Evolutionary conservation across 2,329 filamentous ascomycete species (phyloP).

Genomic region (Cladobotryum protrusum): DNA sequence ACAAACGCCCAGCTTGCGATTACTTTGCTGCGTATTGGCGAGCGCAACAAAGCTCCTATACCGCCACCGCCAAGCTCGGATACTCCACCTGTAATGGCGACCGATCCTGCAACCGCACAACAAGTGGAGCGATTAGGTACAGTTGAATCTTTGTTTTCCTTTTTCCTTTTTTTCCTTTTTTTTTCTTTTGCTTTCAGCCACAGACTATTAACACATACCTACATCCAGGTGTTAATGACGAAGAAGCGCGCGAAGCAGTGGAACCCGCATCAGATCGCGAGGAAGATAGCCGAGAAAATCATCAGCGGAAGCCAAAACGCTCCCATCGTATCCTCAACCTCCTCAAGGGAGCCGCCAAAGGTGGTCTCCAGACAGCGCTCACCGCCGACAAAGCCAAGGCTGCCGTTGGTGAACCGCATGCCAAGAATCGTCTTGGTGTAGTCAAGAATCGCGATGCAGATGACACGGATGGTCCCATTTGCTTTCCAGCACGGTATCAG

Average conservation of each 20-base stretch:
- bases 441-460: conserved; percentile 41
- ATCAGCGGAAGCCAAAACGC: conserved; percentile 30
- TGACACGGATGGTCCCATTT: conserved; percentile 58
- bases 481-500: conserved; percentile 66
- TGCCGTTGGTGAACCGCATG: conserved; percentile 48
- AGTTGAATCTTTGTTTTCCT: neutral
- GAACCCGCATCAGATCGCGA: conserved; percentile 34
- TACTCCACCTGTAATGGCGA: conserved; percentile 29
- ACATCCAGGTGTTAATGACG: conserved; percentile 43
- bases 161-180: too few relatives aligned
- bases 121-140: conserved; percentile 30
- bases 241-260: conserved; percentile 62
- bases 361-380: conserved; percentile 64
- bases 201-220: neutral
- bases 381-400: conserved; percentile 67
- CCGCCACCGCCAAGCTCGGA: conserved; percentile 47
- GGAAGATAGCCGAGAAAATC: conserved; percentile 35
- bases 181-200: neutral
- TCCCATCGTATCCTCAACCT: conserved; percentile 48
- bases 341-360: conserved; percentile 65
- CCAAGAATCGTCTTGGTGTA: conserved; percentile 66
- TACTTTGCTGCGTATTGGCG: conserved; percentile 74
- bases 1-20: conserved; percentile 81
- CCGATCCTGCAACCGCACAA: conserved; percentile 40
- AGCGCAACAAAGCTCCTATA: conserved; percentile 72